Percentiles rank a stretch among this genome's conserved stretches.
These are phyloP conservation scores for Pelargonium citronellum DNA, from an alignment of 441 rosid species.

Conservation along the genomic window DNA sequence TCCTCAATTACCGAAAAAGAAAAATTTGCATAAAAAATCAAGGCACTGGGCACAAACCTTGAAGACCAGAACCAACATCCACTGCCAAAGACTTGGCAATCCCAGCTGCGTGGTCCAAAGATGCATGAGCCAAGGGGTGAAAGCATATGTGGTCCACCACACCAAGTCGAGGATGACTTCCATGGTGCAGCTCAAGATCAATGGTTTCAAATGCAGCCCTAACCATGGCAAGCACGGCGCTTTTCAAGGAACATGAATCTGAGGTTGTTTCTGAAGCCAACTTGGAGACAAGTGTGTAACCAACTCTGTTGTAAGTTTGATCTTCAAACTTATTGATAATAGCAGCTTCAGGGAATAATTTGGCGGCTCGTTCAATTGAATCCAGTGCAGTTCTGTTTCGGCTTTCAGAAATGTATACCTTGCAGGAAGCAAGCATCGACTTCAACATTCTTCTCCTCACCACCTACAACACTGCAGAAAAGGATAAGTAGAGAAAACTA, in stretches of 20 bases:
- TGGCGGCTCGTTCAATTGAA: constrained; percentile 57
- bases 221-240: constrained; percentile 64
- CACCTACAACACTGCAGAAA: constrained; percentile 23
- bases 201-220: constrained; percentile 63
- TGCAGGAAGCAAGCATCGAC: constrained; percentile 66
- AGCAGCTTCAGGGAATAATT: constrained; percentile 52
- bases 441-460: constrained; percentile 46
- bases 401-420: constrained; percentile 78
- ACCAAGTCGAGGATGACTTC: constrained; percentile 86
- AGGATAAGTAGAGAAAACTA: constrained; percentile 22
- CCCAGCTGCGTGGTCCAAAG: constrained; percentile 53
- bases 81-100: constrained; percentile 60
- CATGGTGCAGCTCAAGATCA: constrained; percentile 55
- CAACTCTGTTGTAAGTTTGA: constrained; percentile 64
- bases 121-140: constrained; percentile 58
- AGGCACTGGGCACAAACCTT: constrained; percentile 40
- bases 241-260: constrained; percentile 39
- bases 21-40: not conserved
- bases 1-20: not conserved
- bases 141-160: constrained; percentile 90
- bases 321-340: constrained; percentile 80
- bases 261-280: constrained; percentile 26
- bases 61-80: constrained; percentile 58
- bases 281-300: constrained; percentile 66
- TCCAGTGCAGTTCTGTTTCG: constrained; percentile 58